Evolutionary conservation across 768 basidiomycete genomes (phyloP).

Genomic region (Saitozyma podzolica): DNA sequence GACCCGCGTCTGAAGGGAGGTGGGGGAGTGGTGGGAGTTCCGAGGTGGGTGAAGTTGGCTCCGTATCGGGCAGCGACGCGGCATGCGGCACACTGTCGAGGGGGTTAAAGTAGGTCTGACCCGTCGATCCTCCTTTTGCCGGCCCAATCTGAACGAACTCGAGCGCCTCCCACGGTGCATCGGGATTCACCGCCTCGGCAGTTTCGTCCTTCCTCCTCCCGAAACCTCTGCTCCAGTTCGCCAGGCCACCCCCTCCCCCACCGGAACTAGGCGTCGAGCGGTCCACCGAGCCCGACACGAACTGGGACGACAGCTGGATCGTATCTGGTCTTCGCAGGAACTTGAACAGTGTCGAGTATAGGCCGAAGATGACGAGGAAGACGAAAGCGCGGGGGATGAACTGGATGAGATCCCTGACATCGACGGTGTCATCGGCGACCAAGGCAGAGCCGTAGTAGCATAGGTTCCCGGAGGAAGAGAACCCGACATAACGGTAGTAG

Average conservation of each 20-base stretch:
- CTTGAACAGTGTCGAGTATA: conserved; percentile 43
- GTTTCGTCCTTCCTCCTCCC: neutral
- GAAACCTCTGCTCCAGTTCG: neutral
- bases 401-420: conserved; percentile 43
- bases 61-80: too few species aligned
- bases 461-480: conserved; percentile 26
- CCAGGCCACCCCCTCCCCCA: neutral
- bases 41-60: too few species aligned
- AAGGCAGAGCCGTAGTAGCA: conserved; percentile 42
- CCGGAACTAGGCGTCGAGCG: neutral
- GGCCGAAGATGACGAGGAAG: conserved; percentile 39
- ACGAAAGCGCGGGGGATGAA: conserved; percentile 50
- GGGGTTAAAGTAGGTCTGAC: too few species aligned
- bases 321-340: conserved; percentile 50
- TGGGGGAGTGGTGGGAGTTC: too few species aligned
- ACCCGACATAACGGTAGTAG: conserved; percentile 41
- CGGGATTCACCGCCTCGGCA: conserved; percentile 18
- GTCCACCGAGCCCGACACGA: neutral
- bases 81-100: too few species aligned
- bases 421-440: conserved; percentile 9
- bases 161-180: conserved; percentile 42
- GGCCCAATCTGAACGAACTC: conserved; percentile 19
- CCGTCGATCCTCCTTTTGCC: too few species aligned
- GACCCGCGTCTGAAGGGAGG: too few species aligned
- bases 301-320: conserved; percentile 34